Evolutionary conservation across 163 green algal species (phyloP).

Genomic region (Scenedesmus sp.): DNA sequence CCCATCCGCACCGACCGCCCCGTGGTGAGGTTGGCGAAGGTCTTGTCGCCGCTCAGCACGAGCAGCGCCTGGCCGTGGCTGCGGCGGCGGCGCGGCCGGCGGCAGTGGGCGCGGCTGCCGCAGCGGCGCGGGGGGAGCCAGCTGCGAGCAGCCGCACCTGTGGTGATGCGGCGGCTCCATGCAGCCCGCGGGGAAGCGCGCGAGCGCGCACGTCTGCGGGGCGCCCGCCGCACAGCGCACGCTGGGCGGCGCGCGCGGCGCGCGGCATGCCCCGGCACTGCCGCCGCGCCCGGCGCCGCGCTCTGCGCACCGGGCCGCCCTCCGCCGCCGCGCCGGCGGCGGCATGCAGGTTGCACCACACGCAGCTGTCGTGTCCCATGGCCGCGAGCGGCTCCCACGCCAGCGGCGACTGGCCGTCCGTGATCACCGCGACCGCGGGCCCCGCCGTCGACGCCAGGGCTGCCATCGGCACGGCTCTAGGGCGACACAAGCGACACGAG

Average conservation of each 20-base stretch:
- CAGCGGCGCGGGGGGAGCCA: too few species aligned
- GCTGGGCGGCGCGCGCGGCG: constrained; percentile 1
- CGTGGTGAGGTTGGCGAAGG: neutral
- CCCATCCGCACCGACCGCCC: neutral
- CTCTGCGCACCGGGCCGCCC: neutral
- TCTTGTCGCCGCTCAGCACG: neutral
- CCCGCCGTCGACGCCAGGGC: too few species aligned
- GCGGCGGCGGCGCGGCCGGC: too few species aligned
- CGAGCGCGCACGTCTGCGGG: constrained; percentile 6
- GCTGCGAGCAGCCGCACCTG: too few species aligned
- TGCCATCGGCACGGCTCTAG: too few species aligned
- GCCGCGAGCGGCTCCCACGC: neutral
- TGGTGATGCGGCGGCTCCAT: neutral
- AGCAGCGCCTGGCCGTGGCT: neutral
- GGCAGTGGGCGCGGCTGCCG: too few species aligned
- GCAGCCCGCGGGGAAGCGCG: constrained; percentile 4
- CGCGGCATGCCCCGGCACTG: neutral
- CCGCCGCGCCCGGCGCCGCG: neutral
- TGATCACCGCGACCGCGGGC: too few species aligned
- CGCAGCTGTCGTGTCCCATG: constrained; percentile 8
- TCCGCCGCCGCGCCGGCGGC: too few species aligned
- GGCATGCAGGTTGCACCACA: neutral
- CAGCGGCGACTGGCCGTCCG: too few species aligned
- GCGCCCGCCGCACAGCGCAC: too few species aligned
- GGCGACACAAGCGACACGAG: too few species aligned